Base-by-base conservation (phyloP, 2,329 filamentous ascomycete genomes). In the Penicillium hesseltinei region DNA sequence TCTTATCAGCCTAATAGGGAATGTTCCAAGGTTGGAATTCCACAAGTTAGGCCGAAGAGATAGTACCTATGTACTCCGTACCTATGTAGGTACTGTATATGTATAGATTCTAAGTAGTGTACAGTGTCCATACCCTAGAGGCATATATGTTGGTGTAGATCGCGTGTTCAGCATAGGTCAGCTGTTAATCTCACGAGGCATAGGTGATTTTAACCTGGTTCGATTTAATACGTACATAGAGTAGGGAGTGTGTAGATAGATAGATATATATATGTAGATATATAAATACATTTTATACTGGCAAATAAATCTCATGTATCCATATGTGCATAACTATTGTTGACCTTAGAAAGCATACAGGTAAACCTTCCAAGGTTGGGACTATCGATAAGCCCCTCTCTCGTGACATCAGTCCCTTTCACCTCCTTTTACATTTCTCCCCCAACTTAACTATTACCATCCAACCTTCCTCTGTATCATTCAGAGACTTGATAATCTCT, bases 1-100 rank as follows among this genome's bases (percentile, higher is more conserved):
- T 33, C 29, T 48, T 48, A 48, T 48, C 45, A 25, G 42, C 42
- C 54, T 53, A 38, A 53, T 43, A 51, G 40, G 29, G 19, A 42
- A 29, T 44, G 42, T 29, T 33, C 31, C 11, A 5, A 31, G 11
- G 29, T 13, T 44, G 42, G 23, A 42, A 17, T 23, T 44, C 9
- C 5, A 27, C 7, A 7, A 2, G 17, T 44, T 44, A 10, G 42
- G 36, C n/a, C 19, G 36, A 19, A 21, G 36, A 39, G 19, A 19
- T 19, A 38, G 35, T 10, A 10, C 9, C 31, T 33, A 15, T 33
- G 29, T 29, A n/a, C n/a, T n/a, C n/a, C n/a, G n/a, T n/a, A 11
- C 3, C 3, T 29, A 13, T 31, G 31, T 31, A 11, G 4, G 35
- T n/a, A 38, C 10, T 5, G 8, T 38, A 10, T 38, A 38, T 5